These are phyloP conservation scores for Tripterygium wilfordii DNA, from an alignment of 177 flowering plant species.

Conservation along the genomic window DNA sequence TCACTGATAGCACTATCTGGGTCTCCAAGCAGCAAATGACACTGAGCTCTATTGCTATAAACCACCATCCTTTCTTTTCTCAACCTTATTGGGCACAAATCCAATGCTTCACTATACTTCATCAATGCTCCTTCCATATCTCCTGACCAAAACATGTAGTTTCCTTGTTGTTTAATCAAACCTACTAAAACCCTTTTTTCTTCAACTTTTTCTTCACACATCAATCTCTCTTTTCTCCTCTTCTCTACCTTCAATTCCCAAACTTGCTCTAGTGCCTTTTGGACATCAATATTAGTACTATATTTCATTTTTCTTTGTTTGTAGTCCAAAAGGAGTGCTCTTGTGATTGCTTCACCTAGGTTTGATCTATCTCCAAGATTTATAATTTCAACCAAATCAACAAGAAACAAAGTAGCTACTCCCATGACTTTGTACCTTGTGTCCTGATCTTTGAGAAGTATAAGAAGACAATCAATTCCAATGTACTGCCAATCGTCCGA, in stretches of 20 bases:
- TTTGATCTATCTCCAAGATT: constrained; percentile 7
- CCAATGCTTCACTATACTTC: constrained; percentile 52
- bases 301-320: constrained; percentile 22
- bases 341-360: constrained; percentile 23
- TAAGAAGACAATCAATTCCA: constrained; percentile 68
- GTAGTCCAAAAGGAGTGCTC: constrained; percentile 19
- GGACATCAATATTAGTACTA: constrained; percentile 15
- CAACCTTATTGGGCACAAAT: constrained; percentile 45
- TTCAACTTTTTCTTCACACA: constrained; percentile 20
- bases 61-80: constrained; percentile 66
- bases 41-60: constrained; percentile 80
- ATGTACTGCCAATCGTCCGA: constrained; percentile 86
- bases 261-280: constrained; percentile 14
- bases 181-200: constrained; percentile 27
- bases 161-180: constrained; percentile 46
- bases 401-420: constrained; percentile 13
- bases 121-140: constrained; percentile 38
- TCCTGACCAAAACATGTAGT: constrained; percentile 45
- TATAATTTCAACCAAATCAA: constrained; percentile 27
- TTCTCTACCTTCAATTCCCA: constrained; percentile 34
- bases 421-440: constrained; percentile 19
- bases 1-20: constrained; percentile 59
- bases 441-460: constrained; percentile 50
- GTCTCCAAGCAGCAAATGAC: constrained; percentile 43
- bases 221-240: constrained; percentile 21